These are phyloP conservation scores for Chalciporus sp. DNA, from an alignment of 1,284 basidiomycete species.

Conservation along the genomic window DNA sequence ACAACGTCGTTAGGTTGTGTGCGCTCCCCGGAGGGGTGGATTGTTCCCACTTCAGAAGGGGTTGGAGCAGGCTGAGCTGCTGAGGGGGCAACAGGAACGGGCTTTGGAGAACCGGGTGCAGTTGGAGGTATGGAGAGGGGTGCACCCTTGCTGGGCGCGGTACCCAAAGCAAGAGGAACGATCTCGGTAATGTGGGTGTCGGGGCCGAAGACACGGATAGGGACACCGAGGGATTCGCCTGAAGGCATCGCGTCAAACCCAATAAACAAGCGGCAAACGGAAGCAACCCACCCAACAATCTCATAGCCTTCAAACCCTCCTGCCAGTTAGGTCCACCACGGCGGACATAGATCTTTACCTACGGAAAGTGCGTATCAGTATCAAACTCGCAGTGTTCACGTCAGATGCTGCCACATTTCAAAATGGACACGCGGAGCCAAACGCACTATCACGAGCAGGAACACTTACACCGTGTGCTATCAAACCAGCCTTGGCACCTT, in stretches of 20 bases:
- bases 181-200: slow-evolving; percentile 99
- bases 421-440: background rate
- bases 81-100: slow-evolving; percentile 26
- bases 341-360: slow-evolving; percentile 93
- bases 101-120: slow-evolving; percentile 43
- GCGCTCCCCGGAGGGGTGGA: slow-evolving; percentile 81
- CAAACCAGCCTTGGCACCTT: slow-evolving; percentile 89
- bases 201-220: slow-evolving; percentile 96
- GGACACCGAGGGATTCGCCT: slow-evolving; percentile 94
- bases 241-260: background rate
- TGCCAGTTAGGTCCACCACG: slow-evolving; percentile 99
- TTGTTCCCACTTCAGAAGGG: slow-evolving; percentile 63
- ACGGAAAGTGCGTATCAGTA: slow-evolving; percentile 11
- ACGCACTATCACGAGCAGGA: background rate
- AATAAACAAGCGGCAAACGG: background rate
- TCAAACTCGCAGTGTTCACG: background rate
- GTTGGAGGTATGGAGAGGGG: slow-evolving; percentile 44
- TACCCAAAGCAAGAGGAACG: slow-evolving; percentile 94
- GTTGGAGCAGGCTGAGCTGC: slow-evolving; percentile 30
- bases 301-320: slow-evolving; percentile 99
- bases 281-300: slow-evolving; percentile 68
- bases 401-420: background rate
- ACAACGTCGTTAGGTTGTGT: slow-evolving; percentile 89
- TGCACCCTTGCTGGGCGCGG: slow-evolving; percentile 51
- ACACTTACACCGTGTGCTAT: slow-evolving; percentile 59